A percentile compares a stretch with the other conserved stretches of the same genome.
Conservation (phyloP, 2,329 filamentous ascomycete species). For the Coniochaeta sp. region DNA sequence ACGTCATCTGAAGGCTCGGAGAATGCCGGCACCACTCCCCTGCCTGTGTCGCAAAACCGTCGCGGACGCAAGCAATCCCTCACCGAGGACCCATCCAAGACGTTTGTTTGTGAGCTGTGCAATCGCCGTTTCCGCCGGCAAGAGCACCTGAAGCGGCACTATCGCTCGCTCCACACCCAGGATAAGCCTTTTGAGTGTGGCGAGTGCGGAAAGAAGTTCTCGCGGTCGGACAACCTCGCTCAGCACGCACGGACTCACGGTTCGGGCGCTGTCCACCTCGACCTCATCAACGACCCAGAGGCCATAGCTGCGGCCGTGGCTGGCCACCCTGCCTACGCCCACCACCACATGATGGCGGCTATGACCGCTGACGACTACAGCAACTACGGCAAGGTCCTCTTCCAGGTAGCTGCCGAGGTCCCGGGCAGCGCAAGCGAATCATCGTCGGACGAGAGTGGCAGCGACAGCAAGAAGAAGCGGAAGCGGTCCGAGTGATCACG, state of each 20-base stretch:
- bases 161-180: slow-evolving; percentile 94
- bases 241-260: slow-evolving; percentile 95
- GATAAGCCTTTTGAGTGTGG: slow-evolving; percentile 98
- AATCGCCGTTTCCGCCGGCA: slow-evolving; percentile 95
- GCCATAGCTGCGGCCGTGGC: slow-evolving; percentile 22
- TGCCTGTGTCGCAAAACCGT: slow-evolving; percentile 64
- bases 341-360: slow-evolving; percentile 32
- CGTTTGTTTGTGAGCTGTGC: slow-evolving; percentile 94
- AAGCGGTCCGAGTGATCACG: slow-evolving; percentile 55
- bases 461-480: slow-evolving; percentile 65
- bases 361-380: slow-evolving; percentile 52
- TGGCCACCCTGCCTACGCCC: slow-evolving; percentile 22
- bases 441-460: slow-evolving; percentile 45
- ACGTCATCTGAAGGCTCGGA: slow-evolving; percentile 23
- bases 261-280: slow-evolving; percentile 83
- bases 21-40: slow-evolving; percentile 25
- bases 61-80: slow-evolving; percentile 97
- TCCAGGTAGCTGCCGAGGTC: slow-evolving; percentile 69
- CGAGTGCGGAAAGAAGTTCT: slow-evolving; percentile 99
- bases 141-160: slow-evolving; percentile 97
- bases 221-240: slow-evolving; percentile 90
- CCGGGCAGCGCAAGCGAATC: slow-evolving; percentile 55
- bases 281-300: slow-evolving; percentile 69
- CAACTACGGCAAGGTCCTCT: slow-evolving; percentile 68
- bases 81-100: slow-evolving; percentile 97